phyloP scores from a whole-genome alignment of 768 basidiomycete genomes.

The Mycena amicta region DNA sequence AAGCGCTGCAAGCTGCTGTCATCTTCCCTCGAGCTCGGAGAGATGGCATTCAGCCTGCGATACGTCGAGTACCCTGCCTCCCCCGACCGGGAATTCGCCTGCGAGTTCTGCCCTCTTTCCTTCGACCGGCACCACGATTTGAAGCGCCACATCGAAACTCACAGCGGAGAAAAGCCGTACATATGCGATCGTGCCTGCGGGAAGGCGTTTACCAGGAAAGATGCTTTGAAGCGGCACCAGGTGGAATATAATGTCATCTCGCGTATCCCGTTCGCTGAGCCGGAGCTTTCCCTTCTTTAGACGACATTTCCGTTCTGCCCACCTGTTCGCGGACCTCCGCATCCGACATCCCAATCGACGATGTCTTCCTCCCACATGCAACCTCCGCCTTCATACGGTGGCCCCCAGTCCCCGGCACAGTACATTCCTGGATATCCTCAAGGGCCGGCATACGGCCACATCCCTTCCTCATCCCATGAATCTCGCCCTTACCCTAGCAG shows the following conservation, averaged over 20 bases:
- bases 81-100: constrained; percentile 46
- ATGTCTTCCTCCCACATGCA: background rate
- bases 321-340: constrained; percentile 10
- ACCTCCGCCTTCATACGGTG: constrained; percentile 3
- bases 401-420: background rate
- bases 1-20: background rate
- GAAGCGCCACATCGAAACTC: constrained; percentile 62
- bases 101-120: constrained; percentile 55
- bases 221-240: constrained; percentile 65
- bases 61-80: constrained; percentile 43
- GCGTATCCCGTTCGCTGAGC: too few species aligned
- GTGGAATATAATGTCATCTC: too few species aligned
- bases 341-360: background rate
- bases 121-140: constrained; percentile 65
- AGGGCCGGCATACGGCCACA: background rate
- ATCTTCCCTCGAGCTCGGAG: too few species aligned
- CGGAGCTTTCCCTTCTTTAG: background rate
- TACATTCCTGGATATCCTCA: background rate
- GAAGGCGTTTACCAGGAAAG: constrained; percentile 65
- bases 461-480: too few species aligned
- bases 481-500: too few species aligned
- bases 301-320: constrained; percentile 22
- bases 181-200: constrained; percentile 62
- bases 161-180: constrained; percentile 64
- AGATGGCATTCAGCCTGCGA: constrained; percentile 14